Conservation (phyloP, 495 filamentous ascomycete genomes). For the Aspergillus affinis region DNA sequence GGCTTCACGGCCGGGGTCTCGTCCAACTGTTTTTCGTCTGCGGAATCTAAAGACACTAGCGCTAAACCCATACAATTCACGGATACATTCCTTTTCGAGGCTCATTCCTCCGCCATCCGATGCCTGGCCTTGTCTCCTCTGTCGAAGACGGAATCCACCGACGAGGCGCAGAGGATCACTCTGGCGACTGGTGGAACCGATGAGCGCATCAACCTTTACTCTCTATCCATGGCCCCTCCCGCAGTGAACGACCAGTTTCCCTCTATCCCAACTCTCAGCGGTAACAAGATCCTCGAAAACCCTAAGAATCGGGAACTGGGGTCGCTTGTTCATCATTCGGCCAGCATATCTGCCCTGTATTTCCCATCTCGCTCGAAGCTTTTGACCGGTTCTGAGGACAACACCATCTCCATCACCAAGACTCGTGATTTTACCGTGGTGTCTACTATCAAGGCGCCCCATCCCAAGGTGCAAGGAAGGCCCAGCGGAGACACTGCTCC, state of each 20-base stretch:
- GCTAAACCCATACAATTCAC: conserved; percentile 62
- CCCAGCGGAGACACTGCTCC: conserved; percentile 89
- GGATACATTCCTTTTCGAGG: conserved; percentile 94
- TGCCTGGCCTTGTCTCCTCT: conserved; percentile 85
- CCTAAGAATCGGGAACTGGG: conserved; percentile 85
- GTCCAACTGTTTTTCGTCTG: conserved; percentile 25
- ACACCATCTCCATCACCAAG: conserved; percentile 79
- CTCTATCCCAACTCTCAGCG: conserved; percentile 58
- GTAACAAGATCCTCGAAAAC: conserved; percentile 74
- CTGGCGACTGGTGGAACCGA: conserved; percentile 89
- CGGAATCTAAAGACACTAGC: conserved; percentile 19
- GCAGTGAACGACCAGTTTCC: conserved; percentile 44
- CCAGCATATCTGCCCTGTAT: conserved; percentile 70
- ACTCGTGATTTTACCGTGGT: conserved; percentile 87
- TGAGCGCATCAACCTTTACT: conserved; percentile 93
- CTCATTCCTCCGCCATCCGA: conserved; percentile 86
- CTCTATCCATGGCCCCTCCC: conserved; percentile 70
- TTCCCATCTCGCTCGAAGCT: conserved; percentile 90
- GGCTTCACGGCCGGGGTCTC: conserved; percentile 78
- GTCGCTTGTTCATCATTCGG: conserved; percentile 79
- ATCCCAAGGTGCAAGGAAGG: conserved; percentile 76
- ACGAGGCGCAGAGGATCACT: conserved; percentile 67
- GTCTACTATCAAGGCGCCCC: conserved; percentile 86
- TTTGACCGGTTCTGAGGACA: conserved; percentile 80
- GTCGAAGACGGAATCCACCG: conserved; percentile 51